Evolutionary conservation across 2,329 filamentous ascomycete genomes (phyloP), one percentile per base, ranked within the genome.

Genomic region (Trichoderma simmonsii): DNA sequence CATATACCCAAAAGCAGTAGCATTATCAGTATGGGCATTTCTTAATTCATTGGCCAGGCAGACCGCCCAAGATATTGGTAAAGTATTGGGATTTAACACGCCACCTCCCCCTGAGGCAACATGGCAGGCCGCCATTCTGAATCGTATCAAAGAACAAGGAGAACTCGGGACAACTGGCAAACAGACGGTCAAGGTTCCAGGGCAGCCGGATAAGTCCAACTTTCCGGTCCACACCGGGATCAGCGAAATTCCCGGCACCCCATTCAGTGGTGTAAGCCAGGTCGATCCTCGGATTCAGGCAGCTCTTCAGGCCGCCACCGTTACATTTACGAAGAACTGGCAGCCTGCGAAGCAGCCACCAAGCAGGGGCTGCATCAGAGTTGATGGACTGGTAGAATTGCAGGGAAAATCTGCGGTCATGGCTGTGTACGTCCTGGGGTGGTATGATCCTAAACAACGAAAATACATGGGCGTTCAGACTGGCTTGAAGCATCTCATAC

Each of bases 331-430:
- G 1, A 81, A 86, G 73, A 84, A 82, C n/a, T 89, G 86, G 86
- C 82, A 79, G 54, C 82, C 82, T 1, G 79, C 83, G 7, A 79
- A 78, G 60, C 79, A 80, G 8, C 79, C 82, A 2, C 86, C 87
- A 0, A 85, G 83, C 6, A 81, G 85, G 12, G 89, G 89, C 5
- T 85, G 84, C 66, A 81, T 90, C 61, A 77, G 81, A 2, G 82
- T 90, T 1, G 85, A 85, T 18, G 89, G 89, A 0, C 77, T 89
- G 12, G 84, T 91, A 2, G 86, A 89, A 73, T 71, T 90, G 2
- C 81, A 85, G 54, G 83, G 86, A 2, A 77, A 84, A 2, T 83
- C 79, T 26, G 83, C 84, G 1, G 81, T 81, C 64, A 77, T 90
- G 70, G 83, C 84, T 3, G 80, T 90, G 14, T 86, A 89, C 72